Evolutionary conservation across 352 stramenopile species (phyloP), one percentile per base, ranked within the genome.

Genomic region (Phytopythium cucurbitacearum): DNA sequence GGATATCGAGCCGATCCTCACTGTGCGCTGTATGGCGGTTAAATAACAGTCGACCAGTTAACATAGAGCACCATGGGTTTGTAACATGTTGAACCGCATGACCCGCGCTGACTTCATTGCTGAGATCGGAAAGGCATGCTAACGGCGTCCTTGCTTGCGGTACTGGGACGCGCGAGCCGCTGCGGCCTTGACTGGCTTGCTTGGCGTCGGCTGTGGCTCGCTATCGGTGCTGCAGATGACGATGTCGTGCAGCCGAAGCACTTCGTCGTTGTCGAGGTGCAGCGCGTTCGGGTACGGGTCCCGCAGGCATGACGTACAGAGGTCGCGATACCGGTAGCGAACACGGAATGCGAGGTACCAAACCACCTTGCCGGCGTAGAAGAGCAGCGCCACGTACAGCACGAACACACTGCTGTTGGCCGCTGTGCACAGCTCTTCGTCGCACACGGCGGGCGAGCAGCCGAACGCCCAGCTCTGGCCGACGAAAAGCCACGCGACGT

Each of bases 261-360:
- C 57, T 10, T 74, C 58, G 6, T 63, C 15, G n/a, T 77, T 62
- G 12, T 34, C 53, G 38, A 72, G 52, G 0, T 12, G 34, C 16
- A 72, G 38, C 15, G 58, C 62, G 53, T 69, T 60, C 35, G 62
- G 65, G 49, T 65, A 69, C 45, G 68, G 68, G 37, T 77, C 65
- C 8, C 33, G 50, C 15, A 64, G 56, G 61, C 65, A 77, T 6
- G 68, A 77, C n/a, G 48, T 21, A 4, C 47, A 53, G 13, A 77
- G 61, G 45, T 60, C 57, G 42, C 48, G 53, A 53, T 71, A 77
- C 34, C 43, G 59, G 53, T 71, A 77, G 37, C 56, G 57, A 10
- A 58, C 58, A 41, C 65, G 68, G 39, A 69, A 48, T n/a, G 60
- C 48, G n/a, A 74, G 32, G 40, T 77, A 77, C 68, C 68, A 77